Percentiles rank a stretch among this genome's conserved stretches.
These are phyloP conservation scores for Oxalis stricta DNA, from an alignment of 441 rosid species.

Conservation along the genomic window DNA sequence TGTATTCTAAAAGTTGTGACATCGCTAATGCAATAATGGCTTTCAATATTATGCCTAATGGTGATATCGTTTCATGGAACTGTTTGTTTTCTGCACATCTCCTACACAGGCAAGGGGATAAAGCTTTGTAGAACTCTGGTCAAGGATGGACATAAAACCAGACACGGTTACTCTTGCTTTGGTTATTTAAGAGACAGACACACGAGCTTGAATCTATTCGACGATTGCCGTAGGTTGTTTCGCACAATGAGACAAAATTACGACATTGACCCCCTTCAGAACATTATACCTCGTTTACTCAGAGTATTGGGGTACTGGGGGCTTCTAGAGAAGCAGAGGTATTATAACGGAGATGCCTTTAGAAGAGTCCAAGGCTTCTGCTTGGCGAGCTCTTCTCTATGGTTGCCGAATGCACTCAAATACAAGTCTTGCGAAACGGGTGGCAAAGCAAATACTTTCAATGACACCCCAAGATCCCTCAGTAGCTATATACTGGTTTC, in stretches of 20 bases:
- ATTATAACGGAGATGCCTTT: constrained; percentile 33
- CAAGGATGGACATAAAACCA: constrained; percentile 38
- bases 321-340: constrained; percentile 62
- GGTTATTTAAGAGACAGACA: constrained; percentile 44
- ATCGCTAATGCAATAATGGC: constrained; percentile 29
- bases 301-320: constrained; percentile 76
- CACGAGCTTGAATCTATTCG: constrained; percentile 35
- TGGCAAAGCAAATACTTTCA: constrained; percentile 39
- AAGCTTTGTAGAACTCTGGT: constrained; percentile 47
- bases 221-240: constrained; percentile 44
- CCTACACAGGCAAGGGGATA: constrained; percentile 61
- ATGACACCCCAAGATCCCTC: constrained; percentile 49
- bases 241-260: constrained; percentile 33
- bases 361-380: constrained; percentile 36
- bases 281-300: constrained; percentile 55
- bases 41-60: constrained; percentile 37
- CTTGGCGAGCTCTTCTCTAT: constrained; percentile 68
- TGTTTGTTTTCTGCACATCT: constrained; percentile 52
- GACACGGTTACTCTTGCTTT: constrained; percentile 38
- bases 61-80: constrained; percentile 62
- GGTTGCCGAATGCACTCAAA: constrained; percentile 53
- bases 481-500: constrained; percentile 52
- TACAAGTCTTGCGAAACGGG: constrained; percentile 36
- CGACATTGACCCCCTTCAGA: constrained; percentile 46
- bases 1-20: constrained; percentile 56